phyloP scores from a whole-genome alignment of 2,329 filamentous ascomycete species.

The Aspergillus piperis region DNA sequence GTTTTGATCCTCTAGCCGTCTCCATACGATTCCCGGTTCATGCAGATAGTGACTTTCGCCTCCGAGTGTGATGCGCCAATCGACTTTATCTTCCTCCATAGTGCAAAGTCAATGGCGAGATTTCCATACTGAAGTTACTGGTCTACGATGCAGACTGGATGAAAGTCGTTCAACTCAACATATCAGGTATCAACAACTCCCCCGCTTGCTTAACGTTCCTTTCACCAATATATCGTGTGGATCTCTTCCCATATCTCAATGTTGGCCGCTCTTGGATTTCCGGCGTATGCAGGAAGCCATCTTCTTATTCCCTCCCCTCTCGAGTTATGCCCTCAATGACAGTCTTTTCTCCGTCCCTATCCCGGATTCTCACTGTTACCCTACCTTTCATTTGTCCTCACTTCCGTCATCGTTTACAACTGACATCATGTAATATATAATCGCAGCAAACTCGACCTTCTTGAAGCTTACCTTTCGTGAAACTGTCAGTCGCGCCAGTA shows the following conservation, averaged over 20 bases:
- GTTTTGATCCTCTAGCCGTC: neutral
- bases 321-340: neutral
- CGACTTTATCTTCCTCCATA: constrained; percentile 6
- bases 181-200: neutral
- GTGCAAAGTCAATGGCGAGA: constrained; percentile 8
- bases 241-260: neutral
- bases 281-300: neutral
- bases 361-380: neutral
- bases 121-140: constrained; percentile 11
- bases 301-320: neutral
- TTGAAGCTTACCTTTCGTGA: neutral
- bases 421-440: neutral
- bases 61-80: constrained; percentile 17
- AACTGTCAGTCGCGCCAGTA: neutral
- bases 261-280: neutral
- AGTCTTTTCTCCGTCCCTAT: neutral
- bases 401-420: neutral
- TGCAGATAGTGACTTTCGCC: constrained; percentile 20
- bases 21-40: constrained; percentile 7
- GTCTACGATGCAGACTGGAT: constrained; percentile 22
- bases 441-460: neutral
- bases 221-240: neutral
- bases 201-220: neutral
- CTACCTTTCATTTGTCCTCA: neutral
- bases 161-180: neutral